Conservation (phyloP, 176 grass and related monocot genomes). For the Oryza glumipatula region DNA sequence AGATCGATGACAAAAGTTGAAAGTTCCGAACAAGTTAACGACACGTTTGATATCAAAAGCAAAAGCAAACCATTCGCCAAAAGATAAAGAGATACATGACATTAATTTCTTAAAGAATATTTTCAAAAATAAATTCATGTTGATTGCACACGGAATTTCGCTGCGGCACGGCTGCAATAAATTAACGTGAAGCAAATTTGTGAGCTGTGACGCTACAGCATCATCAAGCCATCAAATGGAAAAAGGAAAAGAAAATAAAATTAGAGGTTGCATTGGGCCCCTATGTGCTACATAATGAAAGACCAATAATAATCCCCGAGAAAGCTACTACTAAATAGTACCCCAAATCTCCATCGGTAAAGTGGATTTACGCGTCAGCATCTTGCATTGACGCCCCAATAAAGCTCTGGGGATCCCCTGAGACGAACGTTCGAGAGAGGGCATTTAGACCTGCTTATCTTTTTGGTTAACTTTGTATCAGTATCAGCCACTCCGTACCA, state of each 20-base stretch:
- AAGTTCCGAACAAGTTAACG: neutral
- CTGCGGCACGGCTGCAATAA: neutral
- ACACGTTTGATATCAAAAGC: neutral
- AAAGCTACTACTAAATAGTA: neutral
- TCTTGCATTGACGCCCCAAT: neutral
- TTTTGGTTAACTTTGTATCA: neutral
- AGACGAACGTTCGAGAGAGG: neutral
- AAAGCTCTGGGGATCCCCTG: neutral
- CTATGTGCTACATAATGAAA: constrained; percentile 22
- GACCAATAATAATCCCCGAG: constrained; percentile 22
- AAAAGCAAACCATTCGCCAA: neutral
- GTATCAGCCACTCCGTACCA: neutral
- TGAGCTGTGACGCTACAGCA: neutral
- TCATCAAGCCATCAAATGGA: neutral
- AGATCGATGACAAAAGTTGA: neutral
- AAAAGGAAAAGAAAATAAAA: neutral
- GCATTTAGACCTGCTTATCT: neutral
- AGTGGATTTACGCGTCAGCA: constrained; percentile 37
- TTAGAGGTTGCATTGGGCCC: neutral
- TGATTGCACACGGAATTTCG: neutral
- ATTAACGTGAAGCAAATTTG: neutral
- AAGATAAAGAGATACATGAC: neutral
- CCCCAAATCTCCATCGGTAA: constrained; percentile 32
- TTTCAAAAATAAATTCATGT: neutral
- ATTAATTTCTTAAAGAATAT: too few species aligned